A percentile compares a stretch with the other conserved stretches of the same genome.
Conservation (phyloP, 345 rosid species). For the Populus simonii region DNA sequence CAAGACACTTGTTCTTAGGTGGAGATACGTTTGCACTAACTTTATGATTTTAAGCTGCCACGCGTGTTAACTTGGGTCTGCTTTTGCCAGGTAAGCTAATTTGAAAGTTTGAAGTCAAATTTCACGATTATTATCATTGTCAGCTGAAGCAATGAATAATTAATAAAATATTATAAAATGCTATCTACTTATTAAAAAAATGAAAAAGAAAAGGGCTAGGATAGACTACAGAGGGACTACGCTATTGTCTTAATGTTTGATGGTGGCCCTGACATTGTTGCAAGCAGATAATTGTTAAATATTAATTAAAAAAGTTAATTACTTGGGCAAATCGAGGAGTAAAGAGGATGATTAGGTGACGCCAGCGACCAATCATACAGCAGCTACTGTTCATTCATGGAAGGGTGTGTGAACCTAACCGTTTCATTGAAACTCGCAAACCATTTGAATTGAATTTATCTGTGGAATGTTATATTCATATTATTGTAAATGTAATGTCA, state of each 20-base stretch:
- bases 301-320: not conserved
- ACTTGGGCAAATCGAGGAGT: not conserved
- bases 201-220: not conserved
- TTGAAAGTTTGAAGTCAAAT: constrained; percentile 1
- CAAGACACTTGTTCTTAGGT: constrained; percentile 20
- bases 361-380: constrained; percentile 21
- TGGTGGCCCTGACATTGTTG: constrained; percentile 30
- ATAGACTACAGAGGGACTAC: not conserved
- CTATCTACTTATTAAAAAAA: no score
- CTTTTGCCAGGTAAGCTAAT: not conserved
- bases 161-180: no score
- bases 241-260: not conserved
- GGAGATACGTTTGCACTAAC: not conserved
- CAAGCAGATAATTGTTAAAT: not conserved
- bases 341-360: constrained; percentile 7
- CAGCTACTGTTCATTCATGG: constrained; percentile 30
- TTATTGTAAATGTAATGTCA: not conserved
- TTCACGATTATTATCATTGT: not conserved
- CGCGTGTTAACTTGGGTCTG: not conserved
- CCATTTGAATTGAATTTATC: not conserved
- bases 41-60: constrained; percentile 12
- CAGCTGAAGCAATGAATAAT: no score
- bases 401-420: constrained; percentile 17
- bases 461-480: not conserved
- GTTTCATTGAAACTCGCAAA: constrained; percentile 29